Conservation (phyloP, 805 yeast genomes). For the Sungouiella blattae region DNA sequence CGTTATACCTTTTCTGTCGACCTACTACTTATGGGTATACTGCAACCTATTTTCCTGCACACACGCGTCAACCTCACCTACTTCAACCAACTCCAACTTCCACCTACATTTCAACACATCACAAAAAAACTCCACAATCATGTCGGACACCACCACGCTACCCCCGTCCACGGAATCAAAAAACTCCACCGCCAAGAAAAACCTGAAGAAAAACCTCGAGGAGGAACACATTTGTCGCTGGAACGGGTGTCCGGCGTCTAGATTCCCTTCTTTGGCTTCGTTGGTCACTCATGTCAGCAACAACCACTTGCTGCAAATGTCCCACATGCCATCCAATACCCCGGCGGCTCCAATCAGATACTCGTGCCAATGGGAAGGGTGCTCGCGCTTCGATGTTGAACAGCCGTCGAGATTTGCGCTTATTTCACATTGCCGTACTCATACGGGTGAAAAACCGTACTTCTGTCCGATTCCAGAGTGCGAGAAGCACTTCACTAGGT, state of each 20-base stretch:
- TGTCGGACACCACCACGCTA: slow-evolving; percentile 8
- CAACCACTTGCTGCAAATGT: slow-evolving; percentile 24
- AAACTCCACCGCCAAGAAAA: too few relatives aligned
- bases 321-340: slow-evolving; percentile 9
- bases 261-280: slow-evolving; percentile 19
- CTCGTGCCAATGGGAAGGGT: slow-evolving; percentile 60
- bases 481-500: slow-evolving; percentile 51
- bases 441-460: slow-evolving; percentile 61
- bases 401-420: slow-evolving; percentile 58
- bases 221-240: slow-evolving; percentile 28
- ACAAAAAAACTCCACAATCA: too few relatives aligned
- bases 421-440: slow-evolving; percentile 60
- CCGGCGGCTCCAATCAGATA: slow-evolving; percentile 33
- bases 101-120: too few relatives aligned
- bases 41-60: too few relatives aligned
- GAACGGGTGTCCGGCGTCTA: slow-evolving; percentile 24
- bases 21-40: too few relatives aligned
- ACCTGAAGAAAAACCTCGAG: slow-evolving; percentile 1
- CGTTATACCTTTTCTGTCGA: too few relatives aligned
- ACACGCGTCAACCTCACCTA: too few relatives aligned
- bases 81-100: too few relatives aligned
- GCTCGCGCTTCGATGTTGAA: slow-evolving; percentile 48
- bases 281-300: slow-evolving; percentile 32
- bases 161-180: too few relatives aligned
- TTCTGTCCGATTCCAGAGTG: slow-evolving; percentile 68